Conservation (phyloP, 2,329 filamentous ascomycete genomes). For the Aspergillus novofumigatus region DNA sequence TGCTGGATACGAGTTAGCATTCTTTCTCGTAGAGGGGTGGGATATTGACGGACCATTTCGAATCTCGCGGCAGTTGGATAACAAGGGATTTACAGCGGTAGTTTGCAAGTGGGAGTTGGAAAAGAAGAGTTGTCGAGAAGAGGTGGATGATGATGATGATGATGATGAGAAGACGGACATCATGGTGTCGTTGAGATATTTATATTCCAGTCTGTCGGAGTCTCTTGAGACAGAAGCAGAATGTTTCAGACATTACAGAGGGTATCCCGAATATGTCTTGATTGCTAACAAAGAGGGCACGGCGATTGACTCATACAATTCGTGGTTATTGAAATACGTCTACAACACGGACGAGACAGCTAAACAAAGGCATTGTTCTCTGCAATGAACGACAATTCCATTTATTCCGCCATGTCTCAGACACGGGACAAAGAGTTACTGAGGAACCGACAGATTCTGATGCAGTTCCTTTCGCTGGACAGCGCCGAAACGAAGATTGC, state of each 20-base stretch:
- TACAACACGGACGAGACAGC: background rate
- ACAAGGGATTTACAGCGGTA: no score
- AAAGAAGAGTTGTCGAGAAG: background rate
- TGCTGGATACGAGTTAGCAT: background rate
- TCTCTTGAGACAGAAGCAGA: background rate
- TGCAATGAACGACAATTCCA: background rate
- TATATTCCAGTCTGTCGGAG: background rate
- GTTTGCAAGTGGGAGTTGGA: background rate
- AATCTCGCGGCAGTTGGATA: no score
- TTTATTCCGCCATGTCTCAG: background rate
- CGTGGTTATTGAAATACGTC: background rate
- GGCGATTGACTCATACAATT: background rate
- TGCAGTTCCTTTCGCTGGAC: constrained; percentile 47
- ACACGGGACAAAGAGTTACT: background rate
- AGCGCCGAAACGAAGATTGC: constrained; percentile 56
- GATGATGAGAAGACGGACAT: background rate
- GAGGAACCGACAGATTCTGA: background rate
- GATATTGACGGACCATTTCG: background rate
- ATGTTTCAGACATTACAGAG: background rate
- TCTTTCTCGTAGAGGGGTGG: background rate
- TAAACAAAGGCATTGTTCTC: background rate
- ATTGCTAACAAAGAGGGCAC: background rate
- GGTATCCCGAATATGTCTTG: background rate
- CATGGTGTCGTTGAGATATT: background rate
- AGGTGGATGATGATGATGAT: background rate